phyloP scores from a whole-genome alignment of 352 stramenopile genomes.

The Lagenidium giganteum region DNA sequence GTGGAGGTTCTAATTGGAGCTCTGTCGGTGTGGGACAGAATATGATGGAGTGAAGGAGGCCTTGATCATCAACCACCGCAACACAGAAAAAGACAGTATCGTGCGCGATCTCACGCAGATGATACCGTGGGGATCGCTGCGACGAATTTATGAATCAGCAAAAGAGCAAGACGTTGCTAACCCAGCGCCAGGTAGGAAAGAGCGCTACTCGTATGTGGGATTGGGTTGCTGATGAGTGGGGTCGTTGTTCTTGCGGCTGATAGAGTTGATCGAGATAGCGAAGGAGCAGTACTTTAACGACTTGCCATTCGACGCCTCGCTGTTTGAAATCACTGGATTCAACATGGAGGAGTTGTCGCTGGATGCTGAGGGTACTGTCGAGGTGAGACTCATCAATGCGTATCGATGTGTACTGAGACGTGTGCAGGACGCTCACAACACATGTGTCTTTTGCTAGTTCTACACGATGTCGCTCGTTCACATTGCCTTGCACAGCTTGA shows the following conservation, averaged over 20 bases:
- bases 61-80: no score
- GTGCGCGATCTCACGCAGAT: no score
- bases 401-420: not conserved
- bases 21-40: no score
- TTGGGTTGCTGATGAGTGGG: not conserved
- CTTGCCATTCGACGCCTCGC: conserved; percentile 43
- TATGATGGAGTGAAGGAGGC: no score
- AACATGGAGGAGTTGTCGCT: conserved; percentile 40
- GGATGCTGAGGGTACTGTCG: conserved; percentile 31
- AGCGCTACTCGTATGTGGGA: not conserved
- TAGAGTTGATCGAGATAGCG: conserved; percentile 9
- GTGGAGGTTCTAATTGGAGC: no score
- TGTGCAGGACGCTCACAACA: no score
- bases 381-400: conserved; percentile 21
- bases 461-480: conserved; percentile 44
- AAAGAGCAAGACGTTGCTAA: no score
- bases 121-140: no score
- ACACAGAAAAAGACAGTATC: no score
- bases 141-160: no score
- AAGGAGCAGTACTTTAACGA: conserved; percentile 48
- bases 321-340: conserved; percentile 43
- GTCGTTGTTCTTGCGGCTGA: no score
- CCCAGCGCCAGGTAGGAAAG: no score
- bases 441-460: conserved; percentile 24
- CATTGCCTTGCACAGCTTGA: conserved; percentile 32